Conservation (phyloP, 768 basidiomycete genomes). For the Boletellus emodensis region DNA sequence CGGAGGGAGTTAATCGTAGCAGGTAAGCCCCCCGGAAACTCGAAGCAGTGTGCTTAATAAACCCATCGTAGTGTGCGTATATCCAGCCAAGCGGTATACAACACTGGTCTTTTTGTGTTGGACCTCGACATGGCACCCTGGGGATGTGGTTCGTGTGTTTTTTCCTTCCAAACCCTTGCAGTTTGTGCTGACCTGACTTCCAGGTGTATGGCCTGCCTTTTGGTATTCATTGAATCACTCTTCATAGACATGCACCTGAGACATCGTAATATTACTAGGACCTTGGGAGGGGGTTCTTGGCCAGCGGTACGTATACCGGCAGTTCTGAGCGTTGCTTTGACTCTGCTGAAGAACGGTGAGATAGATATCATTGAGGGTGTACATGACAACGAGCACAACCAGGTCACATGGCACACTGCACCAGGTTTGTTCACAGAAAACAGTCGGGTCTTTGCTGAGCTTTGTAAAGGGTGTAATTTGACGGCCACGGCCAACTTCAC, state of each 20-base stretch:
- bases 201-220: slow-evolving; percentile 82
- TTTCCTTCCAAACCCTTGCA: background rate
- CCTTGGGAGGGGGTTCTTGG: slow-evolving; percentile 52
- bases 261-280: slow-evolving; percentile 19
- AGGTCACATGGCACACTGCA: slow-evolving; percentile 76
- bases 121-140: slow-evolving; percentile 82
- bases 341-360: slow-evolving; percentile 56
- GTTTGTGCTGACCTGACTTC: slow-evolving; percentile 2
- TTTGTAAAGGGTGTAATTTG: slow-evolving; percentile 50
- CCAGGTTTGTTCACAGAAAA: slow-evolving; percentile 40
- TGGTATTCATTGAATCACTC: slow-evolving; percentile 42
- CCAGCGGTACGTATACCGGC: slow-evolving; percentile 46
- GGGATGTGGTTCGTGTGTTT: slow-evolving; percentile 63
- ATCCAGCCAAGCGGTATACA: slow-evolving; percentile 58
- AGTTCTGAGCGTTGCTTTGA: slow-evolving; percentile 1
- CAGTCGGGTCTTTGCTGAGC: background rate
- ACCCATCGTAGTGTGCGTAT: slow-evolving; percentile 62
- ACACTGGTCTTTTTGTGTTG: slow-evolving; percentile 78
- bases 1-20: slow-evolving; percentile 50
- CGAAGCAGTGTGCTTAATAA: background rate
- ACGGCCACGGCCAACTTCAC: slow-evolving; percentile 54
- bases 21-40: slow-evolving; percentile 41
- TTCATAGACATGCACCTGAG: background rate
- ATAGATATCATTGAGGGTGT: slow-evolving; percentile 85
- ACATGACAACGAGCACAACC: slow-evolving; percentile 80